Evolutionary conservation across 106 monocot species (phyloP), one percentile per base, ranked within the genome.

Genomic region (Posidonia australis): DNA sequence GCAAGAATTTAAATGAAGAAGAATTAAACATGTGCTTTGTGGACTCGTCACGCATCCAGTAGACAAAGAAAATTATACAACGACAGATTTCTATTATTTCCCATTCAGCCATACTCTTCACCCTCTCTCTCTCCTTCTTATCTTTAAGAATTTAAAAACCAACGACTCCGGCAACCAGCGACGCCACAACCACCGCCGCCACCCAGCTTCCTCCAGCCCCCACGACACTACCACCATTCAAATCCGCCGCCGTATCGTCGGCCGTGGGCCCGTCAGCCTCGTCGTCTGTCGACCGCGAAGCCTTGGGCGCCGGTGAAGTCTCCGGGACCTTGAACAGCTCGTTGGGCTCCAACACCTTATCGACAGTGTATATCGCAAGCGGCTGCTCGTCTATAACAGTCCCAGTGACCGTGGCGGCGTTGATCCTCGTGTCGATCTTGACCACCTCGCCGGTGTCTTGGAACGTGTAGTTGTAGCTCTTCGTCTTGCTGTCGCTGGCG

Each of bases 341-440:
- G 9, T 31, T 17, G 3, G 89, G 89, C 69, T 73, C 14, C n/a
- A 89, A 49, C 45, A 89, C 81, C 47, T 67, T 23, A 52, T 89
- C 67, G 18, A 89, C 72, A 1, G 74, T 65, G 70, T 74, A 85
- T 3, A 83, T 49, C 1, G 78, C 83, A 9, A 91, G 64, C 10
- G 86, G 86, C 44, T 81, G 81, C 61, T 74, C 70, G 56, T 91
- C 90, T 18, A 81, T 13, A 5, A 83, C 46, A 3, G 90, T 86
- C 25, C 63, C 70, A 2, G 65, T 74, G 52, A 91, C 67, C 24
- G 43, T 62, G 9, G 83, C 81, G 0, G 71, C 59, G 43, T 10
- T 41, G 25, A 70, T 62, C 28, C 59, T 26, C 12, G 83, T 83
- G 29, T 53, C 19, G 7, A 83, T 51, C n/a, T 79, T 79, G 47